Evolutionary conservation across 202 grass and related monocot species (phyloP), one percentile per base, ranked within the genome.

Genomic region (Elaeis oleifera): DNA sequence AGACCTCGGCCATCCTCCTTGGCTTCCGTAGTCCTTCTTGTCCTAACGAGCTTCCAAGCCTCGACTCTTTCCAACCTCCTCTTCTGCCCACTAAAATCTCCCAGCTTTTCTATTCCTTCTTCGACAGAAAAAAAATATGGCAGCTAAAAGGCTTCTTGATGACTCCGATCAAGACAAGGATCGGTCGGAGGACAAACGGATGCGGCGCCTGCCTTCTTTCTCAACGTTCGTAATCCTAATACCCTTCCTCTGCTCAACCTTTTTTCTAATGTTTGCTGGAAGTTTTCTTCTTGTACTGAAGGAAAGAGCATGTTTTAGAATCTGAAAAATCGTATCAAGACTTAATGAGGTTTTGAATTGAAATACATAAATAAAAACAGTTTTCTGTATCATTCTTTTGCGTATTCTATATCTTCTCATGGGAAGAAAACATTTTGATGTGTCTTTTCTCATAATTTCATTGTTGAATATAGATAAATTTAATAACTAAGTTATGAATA

Each of bases 141-240:
- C 82, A 14, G 85, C 81, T 0, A 90, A 90, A 76, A 83, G 91
- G 64, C 87, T 76, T n/a, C 74, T 62, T 21, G 53, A 74, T 32
- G 77, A 76, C 17, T 73, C 58, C 57, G 87, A 81, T 15, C 74
- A 85, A n/a, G 78, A 82, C 49, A 50, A 50, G 0, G 68, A 90
- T 39, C 78, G 80, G 63, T 78, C 70, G 3, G 68, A 63, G 16
- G 59, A 83, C 59, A 90, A 96, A 75, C 56, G 84, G 52, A 58
- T 88, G 63, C 74, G 83, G 4, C 84, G 76, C 3, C 36, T 82
- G 2, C 87, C 81, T 6, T 96, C 91, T 53, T 88, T 96, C 71
- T 83, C 87, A 0, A 85, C 81, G 91, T 96, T 60, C 79, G 75
- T 81, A 5, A 51, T 54, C 18, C 25, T 23, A 32, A 18, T 18